These are phyloP conservation scores for Colletotrichum sp. DNA, from an alignment of 2,329 filamentous ascomycete species.

Conservation along the genomic window DNA sequence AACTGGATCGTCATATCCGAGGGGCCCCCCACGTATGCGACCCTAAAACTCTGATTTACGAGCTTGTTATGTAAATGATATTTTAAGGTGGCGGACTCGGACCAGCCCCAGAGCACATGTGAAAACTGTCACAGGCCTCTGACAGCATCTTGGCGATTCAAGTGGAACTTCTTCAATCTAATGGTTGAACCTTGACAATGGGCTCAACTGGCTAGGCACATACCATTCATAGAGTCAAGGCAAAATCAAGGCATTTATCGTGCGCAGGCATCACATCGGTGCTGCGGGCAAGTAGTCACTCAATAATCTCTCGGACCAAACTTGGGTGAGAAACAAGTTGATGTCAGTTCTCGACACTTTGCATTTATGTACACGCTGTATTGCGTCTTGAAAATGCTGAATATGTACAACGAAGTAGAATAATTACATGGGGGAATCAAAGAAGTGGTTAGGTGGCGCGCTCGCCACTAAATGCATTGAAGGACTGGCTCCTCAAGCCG, in stretches of 20 bases:
- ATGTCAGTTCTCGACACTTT: neutral
- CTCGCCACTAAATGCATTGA: conserved; percentile 7
- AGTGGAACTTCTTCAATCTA: neutral
- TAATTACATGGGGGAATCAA: neutral
- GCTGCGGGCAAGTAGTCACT: neutral
- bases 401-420: neutral
- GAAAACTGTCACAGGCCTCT: neutral
- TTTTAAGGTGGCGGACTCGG: neutral
- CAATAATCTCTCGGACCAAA: neutral
- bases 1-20: conserved; percentile 5
- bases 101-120: neutral
- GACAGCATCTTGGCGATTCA: neutral
- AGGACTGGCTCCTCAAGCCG: neutral
- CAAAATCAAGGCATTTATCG: neutral
- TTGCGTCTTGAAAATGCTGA: neutral
- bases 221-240: neutral
- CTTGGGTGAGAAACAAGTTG: fast-evolving
- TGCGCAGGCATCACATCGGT: neutral
- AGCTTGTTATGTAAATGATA: neutral
- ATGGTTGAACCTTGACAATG: neutral
- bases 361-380: neutral
- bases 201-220: neutral
- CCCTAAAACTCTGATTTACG: neutral
- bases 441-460: neutral
- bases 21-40: neutral